Evolutionary conservation across 2,329 filamentous ascomycete genomes (phyloP), one percentile per base, ranked within the genome.

Genomic region (Chrysoporthe puriensis): DNA sequence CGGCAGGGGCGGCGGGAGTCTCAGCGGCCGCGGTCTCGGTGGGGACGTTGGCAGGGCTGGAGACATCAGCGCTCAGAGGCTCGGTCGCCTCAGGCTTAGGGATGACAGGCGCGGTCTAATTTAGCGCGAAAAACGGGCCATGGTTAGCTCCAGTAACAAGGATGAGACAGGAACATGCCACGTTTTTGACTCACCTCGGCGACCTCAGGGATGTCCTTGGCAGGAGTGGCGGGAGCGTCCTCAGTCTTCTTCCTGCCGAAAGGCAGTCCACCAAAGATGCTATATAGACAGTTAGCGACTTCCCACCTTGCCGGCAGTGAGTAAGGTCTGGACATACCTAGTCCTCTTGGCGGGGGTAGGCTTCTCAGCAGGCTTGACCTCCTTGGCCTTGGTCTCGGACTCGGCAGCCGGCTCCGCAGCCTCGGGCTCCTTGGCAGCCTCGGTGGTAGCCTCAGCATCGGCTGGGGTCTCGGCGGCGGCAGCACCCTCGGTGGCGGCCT

Each of bases 231-330:
- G 69, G 77, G 79, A 14, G 80, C 75, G 77, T 85, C 82, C 68
- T 82, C 74, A 64, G 80, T 79, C 71, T 84, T 82, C 82, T 89
- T 88, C 84, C 87, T 88, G 78, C 86, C 84, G 73, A 83, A 83
- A 21, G 78, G 77, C 73, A 88, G 83, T 78, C 83, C 83, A 72
- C 83, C 81, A 74, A 86, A 86, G 76, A 88, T 82, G 81, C 86
- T 81, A 43, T 42, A 36, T 43, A 14, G 14, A 13, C 48, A 50
- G 71, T 72, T 68, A 73, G 74, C 66, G 50, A 68, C 34, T 52
- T 26, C 1, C 16, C 21, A 6, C 18, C 14, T 4, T 16, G 18
- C 46, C 14, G 5, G 1, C 3, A 6, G 1, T 32, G 40, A 2
- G 43, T 13, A 6, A 60, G 56, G 78, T 75, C 26, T 14, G 73